phyloP scores from a whole-genome alignment of 1,139 yeast species.

The Blastobotrys ciferrii region DNA sequence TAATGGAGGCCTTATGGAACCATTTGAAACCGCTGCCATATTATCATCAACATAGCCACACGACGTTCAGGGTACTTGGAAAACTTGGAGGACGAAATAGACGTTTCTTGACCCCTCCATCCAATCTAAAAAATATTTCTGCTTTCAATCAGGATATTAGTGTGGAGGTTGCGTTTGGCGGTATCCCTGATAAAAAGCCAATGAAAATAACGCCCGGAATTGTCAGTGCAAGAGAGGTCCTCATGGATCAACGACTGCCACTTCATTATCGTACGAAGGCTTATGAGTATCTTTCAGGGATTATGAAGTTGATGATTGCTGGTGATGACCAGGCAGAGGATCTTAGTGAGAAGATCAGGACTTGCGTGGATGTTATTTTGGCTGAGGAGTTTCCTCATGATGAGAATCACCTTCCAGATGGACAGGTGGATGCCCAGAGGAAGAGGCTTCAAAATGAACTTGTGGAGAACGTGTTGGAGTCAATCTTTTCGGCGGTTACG shows the following conservation, averaged over 20 bases:
- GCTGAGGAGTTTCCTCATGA: slow-evolving; percentile 45
- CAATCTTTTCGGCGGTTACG: slow-evolving; percentile 72
- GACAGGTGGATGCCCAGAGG: slow-evolving; percentile 31
- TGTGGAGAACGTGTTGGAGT: slow-evolving; percentile 56
- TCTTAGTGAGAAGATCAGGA: slow-evolving; percentile 47
- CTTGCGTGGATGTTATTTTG: slow-evolving; percentile 50
- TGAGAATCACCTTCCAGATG: slow-evolving; percentile 34
- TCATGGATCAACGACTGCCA: slow-evolving; percentile 67
- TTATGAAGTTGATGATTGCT: slow-evolving; percentile 68
- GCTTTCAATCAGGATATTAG: slow-evolving; percentile 66
- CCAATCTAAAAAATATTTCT: slow-evolving; percentile 56
- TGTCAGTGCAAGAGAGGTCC: slow-evolving; percentile 59
- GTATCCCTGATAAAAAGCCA: slow-evolving; percentile 59
- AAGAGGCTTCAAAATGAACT: slow-evolving; percentile 59
- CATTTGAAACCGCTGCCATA: slow-evolving; percentile 91
- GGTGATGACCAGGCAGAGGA: slow-evolving; percentile 61
- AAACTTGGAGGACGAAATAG: slow-evolving; percentile 96
- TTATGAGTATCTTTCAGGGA: slow-evolving; percentile 64
- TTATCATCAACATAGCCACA: slow-evolving; percentile 87
- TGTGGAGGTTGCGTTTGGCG: slow-evolving; percentile 69
- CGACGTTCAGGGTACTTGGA: slow-evolving; percentile 89
- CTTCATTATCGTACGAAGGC: slow-evolving; percentile 74
- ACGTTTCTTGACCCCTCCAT: slow-evolving; percentile 72
- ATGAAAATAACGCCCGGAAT: slow-evolving; percentile 83
- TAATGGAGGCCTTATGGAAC: slow-evolving; percentile 89